Evolutionary conservation across 2,329 filamentous ascomycete genomes (phyloP), one percentile per base, ranked within the genome.

Genomic region (Pyricularia grisea): DNA sequence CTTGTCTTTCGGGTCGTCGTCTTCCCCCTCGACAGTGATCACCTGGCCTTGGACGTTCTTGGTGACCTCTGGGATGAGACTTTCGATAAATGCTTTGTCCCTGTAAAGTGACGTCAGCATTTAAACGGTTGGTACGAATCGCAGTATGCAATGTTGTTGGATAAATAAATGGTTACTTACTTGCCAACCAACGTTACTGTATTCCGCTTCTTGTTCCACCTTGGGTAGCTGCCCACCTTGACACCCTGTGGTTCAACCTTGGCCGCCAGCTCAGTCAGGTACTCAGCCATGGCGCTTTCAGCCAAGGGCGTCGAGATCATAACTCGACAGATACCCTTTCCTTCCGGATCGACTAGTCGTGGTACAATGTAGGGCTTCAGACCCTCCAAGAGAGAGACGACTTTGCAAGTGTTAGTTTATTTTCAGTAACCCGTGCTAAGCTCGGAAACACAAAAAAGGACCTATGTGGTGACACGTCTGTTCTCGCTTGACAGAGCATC

Each of bases 201-300:
- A 79, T 98, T 98, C 72, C 85, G 85, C 75, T 88, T 88, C 83
- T 92, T 94, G 5, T 91, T 92, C 93, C 94, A 97, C 69, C 93
- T 84, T 50, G 95, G 95, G 79, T 99, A 98, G 79, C 92, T 97
- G 65, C 95, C 95, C 20, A 98, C 93, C 81, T 98, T 98, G 75
- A 98, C 86, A 3, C 93, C 93, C 75, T 86, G 88, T 0, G 88
- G 81, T 77, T 88, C 90, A 27, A 94, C 91, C 77, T 87, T 87
- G 31, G 82, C 85, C 4, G 94, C 92, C 71, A 98, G 81, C 72
- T 92, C 86, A 0, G 93, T 94, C 75, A 99, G 82, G 77, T 92
- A 97, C 23, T 84, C 87, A 14, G 95, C 94, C 36, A 97, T 88
- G 23, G 86, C 86, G 78, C 93, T 97, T 83, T 99, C 95, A 0